Base-by-base conservation (phyloP, 73 alveolate species). In the Stentor roeselii region DNA sequence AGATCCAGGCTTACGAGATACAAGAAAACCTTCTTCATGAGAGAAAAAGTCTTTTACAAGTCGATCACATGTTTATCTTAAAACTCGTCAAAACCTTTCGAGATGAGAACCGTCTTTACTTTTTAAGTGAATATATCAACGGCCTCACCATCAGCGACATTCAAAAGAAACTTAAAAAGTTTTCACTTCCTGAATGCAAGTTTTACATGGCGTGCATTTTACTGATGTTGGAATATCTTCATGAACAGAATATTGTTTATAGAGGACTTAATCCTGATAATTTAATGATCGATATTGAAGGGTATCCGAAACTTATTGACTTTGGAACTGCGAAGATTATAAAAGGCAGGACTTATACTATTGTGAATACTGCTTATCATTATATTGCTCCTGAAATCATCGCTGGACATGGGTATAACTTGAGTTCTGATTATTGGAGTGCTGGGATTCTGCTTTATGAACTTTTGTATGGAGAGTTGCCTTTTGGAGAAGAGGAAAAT, bases 251-350 rank as follows among this genome's bases (percentile, higher is more conserved):
- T 60, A 82, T 89, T 59, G 67, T 86, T 36, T 90, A 89, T 67
- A 92, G 82, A 90, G 75, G 30, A 92, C 88, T 32, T 94, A 95
- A 3, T 83, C 83, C 84, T 82, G 88, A 85, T 89, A 92, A 82
- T 85, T 92, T 37, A 89, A 58, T 60, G 85, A 78, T 78, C 60
- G n/a, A n/a, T n/a, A n/a, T n/a, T n/a, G n/a, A n/a, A n/a, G 58
- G 58, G 85, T 75, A 1, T 59, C 75, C 3, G 85, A 58, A n/a
- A n/a, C n/a, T n/a, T n/a, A n/a, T n/a, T n/a, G n/a, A n/a, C n/a
- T n/a, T n/a, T n/a, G n/a, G n/a, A n/a, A n/a, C n/a, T n/a, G n/a
- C n/a, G 30, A 78, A 78, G 60, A 59, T 37, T 3, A 75, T 75
- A n/a, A 0, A n/a, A 3, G 82, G 40, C 40, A 15, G 50, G 40